Conservation (phyloP, 768 basidiomycete genomes). For the Ramaria sp. region DNA sequence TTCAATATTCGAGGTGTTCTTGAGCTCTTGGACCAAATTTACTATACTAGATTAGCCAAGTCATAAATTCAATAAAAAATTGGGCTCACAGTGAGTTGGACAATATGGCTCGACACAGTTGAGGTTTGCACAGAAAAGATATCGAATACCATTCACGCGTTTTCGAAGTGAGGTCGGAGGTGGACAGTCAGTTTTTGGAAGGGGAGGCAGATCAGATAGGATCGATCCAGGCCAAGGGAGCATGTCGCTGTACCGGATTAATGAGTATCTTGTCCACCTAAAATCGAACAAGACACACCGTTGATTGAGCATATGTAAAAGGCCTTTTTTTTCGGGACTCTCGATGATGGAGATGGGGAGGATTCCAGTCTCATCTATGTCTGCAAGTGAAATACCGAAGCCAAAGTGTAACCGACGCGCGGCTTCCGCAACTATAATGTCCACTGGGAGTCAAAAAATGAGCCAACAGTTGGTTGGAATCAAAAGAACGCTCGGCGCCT, state of each 20-base stretch:
- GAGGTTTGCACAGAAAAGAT: slow-evolving; percentile 40
- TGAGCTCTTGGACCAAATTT: background rate
- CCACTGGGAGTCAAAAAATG: slow-evolving; percentile 21
- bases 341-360: slow-evolving; percentile 31
- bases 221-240: slow-evolving; percentile 27
- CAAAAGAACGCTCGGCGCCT: slow-evolving; percentile 12
- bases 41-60: background rate
- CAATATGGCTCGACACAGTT: slow-evolving; percentile 44
- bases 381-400: slow-evolving; percentile 26
- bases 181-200: slow-evolving; percentile 5
- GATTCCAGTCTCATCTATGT: slow-evolving; percentile 38
- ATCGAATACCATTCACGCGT: slow-evolving; percentile 25
- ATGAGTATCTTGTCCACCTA: background rate
- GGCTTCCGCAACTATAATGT: slow-evolving; percentile 40
- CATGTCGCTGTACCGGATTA: slow-evolving; percentile 22
- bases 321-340: slow-evolving; percentile 17
- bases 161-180: slow-evolving; percentile 7
- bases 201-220: slow-evolving; percentile 20
- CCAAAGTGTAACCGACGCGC: slow-evolving; percentile 29
- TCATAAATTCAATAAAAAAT: slow-evolving; percentile 11
- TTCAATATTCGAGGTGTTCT: background rate
- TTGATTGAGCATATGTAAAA: slow-evolving; percentile 4
- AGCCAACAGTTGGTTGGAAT: background rate
- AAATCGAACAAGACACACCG: background rate
- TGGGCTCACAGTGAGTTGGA: slow-evolving; percentile 32